Conservation (phyloP, 139 green algal genomes). For the Coelastrella sp. region DNA sequence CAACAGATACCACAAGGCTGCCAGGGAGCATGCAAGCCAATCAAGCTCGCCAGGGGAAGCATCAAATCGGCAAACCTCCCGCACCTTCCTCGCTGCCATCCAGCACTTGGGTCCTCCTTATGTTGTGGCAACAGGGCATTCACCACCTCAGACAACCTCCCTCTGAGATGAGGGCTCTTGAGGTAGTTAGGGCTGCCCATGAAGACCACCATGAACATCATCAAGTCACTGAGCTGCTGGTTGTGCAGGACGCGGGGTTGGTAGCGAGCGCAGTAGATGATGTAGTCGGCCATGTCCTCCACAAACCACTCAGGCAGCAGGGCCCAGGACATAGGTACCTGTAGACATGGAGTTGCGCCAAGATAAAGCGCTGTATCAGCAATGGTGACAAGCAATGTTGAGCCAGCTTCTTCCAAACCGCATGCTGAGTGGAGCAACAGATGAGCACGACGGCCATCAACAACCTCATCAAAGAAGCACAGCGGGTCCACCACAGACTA, state of each 20-base stretch:
- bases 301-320: slow-evolving; percentile 86
- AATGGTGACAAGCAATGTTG: no score
- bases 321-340: slow-evolving; percentile 20
- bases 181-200: slow-evolving; percentile 80
- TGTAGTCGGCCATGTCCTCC: slow-evolving; percentile 85
- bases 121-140: slow-evolving; percentile 63
- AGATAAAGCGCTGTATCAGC: no score
- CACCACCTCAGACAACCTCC: slow-evolving; percentile 88
- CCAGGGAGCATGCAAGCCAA: no score
- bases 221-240: slow-evolving; percentile 69
- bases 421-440: no score
- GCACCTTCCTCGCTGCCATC: background rate
- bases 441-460: no score
- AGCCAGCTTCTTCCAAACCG: no score
- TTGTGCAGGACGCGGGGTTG: slow-evolving; percentile 58
- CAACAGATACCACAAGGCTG: no score
- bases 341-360: background rate
- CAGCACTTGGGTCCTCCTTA: background rate
- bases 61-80: background rate
- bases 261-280: slow-evolving; percentile 69
- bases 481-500: no score
- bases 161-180: slow-evolving; percentile 88
- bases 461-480: no score
- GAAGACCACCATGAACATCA: slow-evolving; percentile 76
- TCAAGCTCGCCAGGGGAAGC: no score